phyloP scores from a whole-genome alignment of 768 basidiomycete species.

The Botryobasidium botryosum region DNA sequence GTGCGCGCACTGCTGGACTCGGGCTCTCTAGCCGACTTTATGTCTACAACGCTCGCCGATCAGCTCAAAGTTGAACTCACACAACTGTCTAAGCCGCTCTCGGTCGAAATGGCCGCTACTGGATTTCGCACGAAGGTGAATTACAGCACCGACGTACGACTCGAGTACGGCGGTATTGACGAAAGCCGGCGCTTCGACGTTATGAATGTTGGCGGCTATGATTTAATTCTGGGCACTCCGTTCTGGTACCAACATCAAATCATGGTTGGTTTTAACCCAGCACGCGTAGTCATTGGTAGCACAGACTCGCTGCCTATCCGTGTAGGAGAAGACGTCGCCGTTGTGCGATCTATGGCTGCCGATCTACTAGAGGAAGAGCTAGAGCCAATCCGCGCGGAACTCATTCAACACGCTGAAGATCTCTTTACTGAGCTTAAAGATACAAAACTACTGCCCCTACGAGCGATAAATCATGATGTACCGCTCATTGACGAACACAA shows the following conservation, averaged over 20 bases:
- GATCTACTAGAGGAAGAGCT: conserved; percentile 1
- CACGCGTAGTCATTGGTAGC: not conserved
- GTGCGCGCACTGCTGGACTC: no score
- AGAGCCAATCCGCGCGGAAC: not conserved
- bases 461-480: conserved; percentile 3
- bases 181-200: conserved; percentile 22
- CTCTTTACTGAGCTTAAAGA: not conserved
- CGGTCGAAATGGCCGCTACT: conserved; percentile 25
- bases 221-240: conserved; percentile 22
- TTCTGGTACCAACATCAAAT: conserved; percentile 6
- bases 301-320: no score
- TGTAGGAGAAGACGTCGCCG: not conserved
- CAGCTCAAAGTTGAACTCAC: conserved; percentile 20
- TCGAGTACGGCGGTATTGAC: conserved; percentile 24
- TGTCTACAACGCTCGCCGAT: no score
- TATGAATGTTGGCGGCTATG: conserved; percentile 24
- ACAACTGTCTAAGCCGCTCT: conserved; percentile 20
- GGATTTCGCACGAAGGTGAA: conserved; percentile 27
- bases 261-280: conserved; percentile 8
- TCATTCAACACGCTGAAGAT: conserved; percentile 1
- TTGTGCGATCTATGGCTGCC: not conserved
- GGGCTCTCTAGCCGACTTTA: no score
- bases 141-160: conserved; percentile 12
- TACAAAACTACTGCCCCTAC: not conserved
- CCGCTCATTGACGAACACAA: conserved; percentile 2